phyloP scores from a whole-genome alignment of 1,284 basidiomycete genomes.

The Ganoderma meredithae region DNA sequence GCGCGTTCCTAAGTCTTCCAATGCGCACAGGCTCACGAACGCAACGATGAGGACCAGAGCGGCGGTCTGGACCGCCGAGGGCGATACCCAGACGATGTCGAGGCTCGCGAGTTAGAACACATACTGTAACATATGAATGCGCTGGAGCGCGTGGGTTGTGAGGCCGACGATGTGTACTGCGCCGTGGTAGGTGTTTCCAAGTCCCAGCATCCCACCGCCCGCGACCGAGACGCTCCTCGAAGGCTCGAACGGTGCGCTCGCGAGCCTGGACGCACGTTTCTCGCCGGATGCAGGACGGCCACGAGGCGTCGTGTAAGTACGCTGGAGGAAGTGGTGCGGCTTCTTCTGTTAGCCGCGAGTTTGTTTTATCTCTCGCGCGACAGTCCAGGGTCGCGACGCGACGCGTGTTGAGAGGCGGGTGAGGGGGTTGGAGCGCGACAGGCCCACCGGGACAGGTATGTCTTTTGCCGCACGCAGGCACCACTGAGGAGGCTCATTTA shows the following conservation, averaged over 20 bases:
- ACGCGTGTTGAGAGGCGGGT: neutral
- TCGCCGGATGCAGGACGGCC: neutral
- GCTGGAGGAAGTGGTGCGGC: neutral
- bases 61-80: neutral
- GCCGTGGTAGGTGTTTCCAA: neutral
- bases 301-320: neutral
- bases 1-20: neutral
- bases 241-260: neutral
- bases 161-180: slow-evolving; percentile 1
- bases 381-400: neutral
- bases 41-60: neutral
- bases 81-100: neutral
- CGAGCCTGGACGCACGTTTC: slow-evolving; percentile 4
- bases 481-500: neutral
- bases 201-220: neutral
- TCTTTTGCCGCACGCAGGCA: neutral
- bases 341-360: neutral
- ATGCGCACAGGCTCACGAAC: neutral
- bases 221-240: slow-evolving; percentile 1
- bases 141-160: neutral
- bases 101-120: neutral
- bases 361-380: neutral
- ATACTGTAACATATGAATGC: neutral
- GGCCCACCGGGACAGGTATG: neutral
- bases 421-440: too few relatives aligned